These are phyloP conservation scores for Craterostigma plantagineum DNA, from an alignment of 257 asterid species.

Conservation along the genomic window DNA sequence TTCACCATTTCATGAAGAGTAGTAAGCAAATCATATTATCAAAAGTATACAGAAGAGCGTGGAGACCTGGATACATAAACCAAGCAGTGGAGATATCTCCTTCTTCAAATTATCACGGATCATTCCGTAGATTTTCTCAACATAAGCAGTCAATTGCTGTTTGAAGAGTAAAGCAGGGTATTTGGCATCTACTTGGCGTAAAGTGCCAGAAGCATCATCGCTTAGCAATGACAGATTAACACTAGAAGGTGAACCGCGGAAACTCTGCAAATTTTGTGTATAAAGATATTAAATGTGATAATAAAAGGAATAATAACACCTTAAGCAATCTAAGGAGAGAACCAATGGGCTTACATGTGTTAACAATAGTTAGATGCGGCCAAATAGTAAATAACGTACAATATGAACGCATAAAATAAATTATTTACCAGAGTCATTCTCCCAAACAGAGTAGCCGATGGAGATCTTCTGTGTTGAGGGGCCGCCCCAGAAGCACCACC, in stretches of 20 bases:
- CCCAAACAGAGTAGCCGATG: constrained; percentile 86
- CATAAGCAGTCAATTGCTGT: constrained; percentile 81
- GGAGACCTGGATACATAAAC: constrained; percentile 85
- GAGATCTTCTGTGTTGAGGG: constrained; percentile 71
- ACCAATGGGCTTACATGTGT: no score
- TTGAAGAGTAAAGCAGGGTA: constrained; percentile 94
- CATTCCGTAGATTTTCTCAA: constrained; percentile 83
- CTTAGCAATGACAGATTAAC: constrained; percentile 48
- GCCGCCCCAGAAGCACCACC: constrained; percentile 72
- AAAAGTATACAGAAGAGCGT: not conserved
- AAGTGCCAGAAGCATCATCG: constrained; percentile 39
- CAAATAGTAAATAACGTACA: not conserved
- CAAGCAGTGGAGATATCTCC: constrained; percentile 77
- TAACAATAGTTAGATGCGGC: not conserved
- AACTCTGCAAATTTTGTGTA: constrained; percentile 36
- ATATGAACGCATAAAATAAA: not conserved
- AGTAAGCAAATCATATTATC: not conserved
- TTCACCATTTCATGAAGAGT: no score
- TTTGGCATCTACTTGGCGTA: constrained; percentile 91
- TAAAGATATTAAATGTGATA: no score
- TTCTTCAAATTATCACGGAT: constrained; percentile 78
- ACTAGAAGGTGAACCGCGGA: constrained; percentile 68
- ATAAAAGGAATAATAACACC: no score
- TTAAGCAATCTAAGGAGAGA: no score
- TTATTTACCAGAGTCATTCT: constrained; percentile 88